Base-by-base conservation (phyloP, 768 basidiomycete genomes). In the Symmetrospora coprosmae region DNA sequence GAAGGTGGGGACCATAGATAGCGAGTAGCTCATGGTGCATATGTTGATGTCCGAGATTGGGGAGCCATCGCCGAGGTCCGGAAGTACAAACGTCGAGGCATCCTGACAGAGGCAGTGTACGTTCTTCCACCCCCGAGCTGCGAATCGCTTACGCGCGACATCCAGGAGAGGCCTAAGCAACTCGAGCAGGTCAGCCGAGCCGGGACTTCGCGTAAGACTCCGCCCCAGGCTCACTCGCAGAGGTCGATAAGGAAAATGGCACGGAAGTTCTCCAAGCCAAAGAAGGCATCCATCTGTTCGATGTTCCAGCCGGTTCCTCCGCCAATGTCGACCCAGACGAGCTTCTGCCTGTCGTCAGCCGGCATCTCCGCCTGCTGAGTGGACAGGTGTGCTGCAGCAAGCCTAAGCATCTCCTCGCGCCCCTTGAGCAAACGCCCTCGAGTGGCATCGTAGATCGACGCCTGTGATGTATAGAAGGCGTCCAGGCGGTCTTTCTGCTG, bases 301-400 rank as follows among this genome's bases (percentile, higher is more conserved):
- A 85, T 79, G 69, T 84, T 85, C 74, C 80, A 80, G 5, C 81
- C 80, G 13, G 84, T 85, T 27, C 84, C 85, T 31, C 84, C 85
- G 16, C 84, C 83, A 58, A 86, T 80, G 68, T 86, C 85, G 17
- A 86, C 76, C 85, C 85, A 86, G 14, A 86, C 76, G 17, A 84
- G 76, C 14, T 75, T 75, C 67, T 78, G 77, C 0, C 73, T 70
- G 0, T 76, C 74, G 5, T 75, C 65, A 25, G 67, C 68, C 34
- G 69, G 70, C 45, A 50, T 52, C 34, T 49, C 51, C 37, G 27
- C 11, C 25, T 43, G 64, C 62, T 83, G 74, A 2, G 76, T 72
- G 31, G 74, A 75, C 7, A 86, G 72, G 65, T 85, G 83, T 33
- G 78, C 77, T 0, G 82, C 81, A 2, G 79, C 78, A n/a, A 86